These are phyloP conservation scores for Pseudognaphalium luteoalbum DNA, from an alignment of 129 eudicot species.

Conservation along the genomic window DNA sequence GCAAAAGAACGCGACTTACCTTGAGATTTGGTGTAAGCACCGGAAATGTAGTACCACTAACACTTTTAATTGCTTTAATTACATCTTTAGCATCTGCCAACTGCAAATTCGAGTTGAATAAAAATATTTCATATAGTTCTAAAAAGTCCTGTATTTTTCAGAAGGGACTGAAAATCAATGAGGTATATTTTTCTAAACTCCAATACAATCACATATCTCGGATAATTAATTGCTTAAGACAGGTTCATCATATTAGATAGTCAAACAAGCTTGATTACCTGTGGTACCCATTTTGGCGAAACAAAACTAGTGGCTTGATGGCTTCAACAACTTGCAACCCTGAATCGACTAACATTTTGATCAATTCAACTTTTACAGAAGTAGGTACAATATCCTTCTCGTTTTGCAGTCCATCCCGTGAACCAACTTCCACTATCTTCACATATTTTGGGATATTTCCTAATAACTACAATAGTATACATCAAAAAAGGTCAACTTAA, in stretches of 20 bases:
- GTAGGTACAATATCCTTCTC: slow-evolving; percentile 83
- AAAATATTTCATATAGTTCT: no score
- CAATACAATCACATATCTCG: no score
- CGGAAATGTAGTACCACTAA: slow-evolving; percentile 65
- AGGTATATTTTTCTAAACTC: no score
- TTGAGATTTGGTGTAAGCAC: slow-evolving; percentile 89
- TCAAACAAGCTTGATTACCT: slow-evolving; percentile 42
- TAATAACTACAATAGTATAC: slow-evolving; percentile 44
- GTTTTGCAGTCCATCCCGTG: slow-evolving; percentile 88
- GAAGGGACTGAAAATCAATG: no score
- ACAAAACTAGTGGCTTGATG: slow-evolving; percentile 92
- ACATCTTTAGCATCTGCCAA: slow-evolving; percentile 89
- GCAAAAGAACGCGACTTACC: slow-evolving; percentile 36
- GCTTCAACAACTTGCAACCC: slow-evolving; percentile 91
- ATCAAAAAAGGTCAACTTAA: not conserved
- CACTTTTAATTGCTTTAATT: slow-evolving; percentile 51
- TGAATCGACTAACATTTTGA: slow-evolving; percentile 76
- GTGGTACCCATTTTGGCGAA: slow-evolving; percentile 98
- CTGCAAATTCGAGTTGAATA: slow-evolving; percentile 38
- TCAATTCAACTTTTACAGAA: slow-evolving; percentile 68
- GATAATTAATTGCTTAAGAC: not conserved
- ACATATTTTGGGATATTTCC: slow-evolving; percentile 58
- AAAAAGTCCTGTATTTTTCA: not conserved
- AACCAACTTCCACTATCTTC: slow-evolving; percentile 94
- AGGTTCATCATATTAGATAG: not conserved